Base-by-base conservation (phyloP, 805 yeast genomes). In the Candida sphagnicola region DNA sequence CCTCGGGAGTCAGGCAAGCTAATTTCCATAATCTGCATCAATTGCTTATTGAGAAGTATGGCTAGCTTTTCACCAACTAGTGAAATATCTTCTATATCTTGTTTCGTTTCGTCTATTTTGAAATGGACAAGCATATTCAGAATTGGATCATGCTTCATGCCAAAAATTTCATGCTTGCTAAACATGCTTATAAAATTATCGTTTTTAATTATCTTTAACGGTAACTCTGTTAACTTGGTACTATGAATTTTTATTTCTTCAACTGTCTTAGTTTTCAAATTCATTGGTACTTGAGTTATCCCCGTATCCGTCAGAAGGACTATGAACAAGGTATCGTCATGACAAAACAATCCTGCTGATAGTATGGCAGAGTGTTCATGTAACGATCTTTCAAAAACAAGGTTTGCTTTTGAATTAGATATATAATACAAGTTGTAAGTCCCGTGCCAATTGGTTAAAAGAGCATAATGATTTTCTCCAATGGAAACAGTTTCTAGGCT, bases 391-490 rank as follows among this genome's bases (percentile, higher is more conserved):
- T 39, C 8, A 14, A 16, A 5, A 19, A 43, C 11, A 4, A 33
- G 19, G 12, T 42, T 39, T 21, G 26, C 18, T 10, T 38, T 32
- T 4, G 34, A 14, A 13, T 34, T 36, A 1, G 45, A 21, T 10
- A 43, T 18, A 29, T 36, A 34, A 32, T 41, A 42, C 25, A 51
- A 28, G 14, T 33, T 34, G 25, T 32, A 44, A 11, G 34, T 28
- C 5, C 53, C 54, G 40, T 49, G 40, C 52, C 53, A 48, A 35
- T 41, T 49, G 5, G 44, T 18, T 2, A 48, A 31, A 16, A 51
- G 36, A 10, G 46, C 10, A 6, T 46, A 21, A 23, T 17, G 24
- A 18, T 8, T 18, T 5, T 13, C 10, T 5, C 16, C 18, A 8
- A 8, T 11, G 6, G 26, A 12, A 10, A 33, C 11, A 4, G 28